phyloP scores from a whole-genome alignment of 805 yeast species.

The Candida wancherniae region DNA sequence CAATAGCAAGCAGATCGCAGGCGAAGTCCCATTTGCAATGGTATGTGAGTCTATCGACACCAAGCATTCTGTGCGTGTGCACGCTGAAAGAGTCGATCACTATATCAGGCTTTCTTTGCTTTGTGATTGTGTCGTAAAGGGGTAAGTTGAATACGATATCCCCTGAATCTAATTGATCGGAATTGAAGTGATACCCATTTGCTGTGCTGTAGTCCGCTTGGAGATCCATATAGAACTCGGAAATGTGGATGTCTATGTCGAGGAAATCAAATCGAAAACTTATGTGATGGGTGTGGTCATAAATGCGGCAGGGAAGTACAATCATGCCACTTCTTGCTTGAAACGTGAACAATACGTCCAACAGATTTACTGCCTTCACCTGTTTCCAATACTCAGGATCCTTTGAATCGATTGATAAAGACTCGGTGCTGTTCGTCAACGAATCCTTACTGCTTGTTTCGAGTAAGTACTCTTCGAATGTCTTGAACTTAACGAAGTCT shows the following conservation, averaged over 20 bases:
- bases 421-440: constrained; percentile 1
- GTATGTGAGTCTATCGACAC: constrained; percentile 78
- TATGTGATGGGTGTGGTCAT: constrained; percentile 57
- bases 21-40: constrained; percentile 87
- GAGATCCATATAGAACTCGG: constrained; percentile 90
- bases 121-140: constrained; percentile 15
- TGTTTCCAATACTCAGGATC: constrained; percentile 30
- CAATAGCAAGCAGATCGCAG: constrained; percentile 52
- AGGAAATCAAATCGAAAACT: constrained; percentile 60
- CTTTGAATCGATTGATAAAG: too few relatives aligned
- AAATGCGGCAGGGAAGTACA: constrained; percentile 68
- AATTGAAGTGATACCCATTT: constrained; percentile 24
- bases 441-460: constrained; percentile 2
- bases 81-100: constrained; percentile 55
- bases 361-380: constrained; percentile 60
- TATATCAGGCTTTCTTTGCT: constrained; percentile 37
- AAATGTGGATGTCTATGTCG: constrained; percentile 78
- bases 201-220: constrained; percentile 67
- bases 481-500: constrained; percentile 72
- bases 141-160: constrained; percentile 23
- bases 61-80: constrained; percentile 91
- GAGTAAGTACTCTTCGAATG: constrained; percentile 72
- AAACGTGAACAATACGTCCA: constrained; percentile 71
- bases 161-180: constrained; percentile 17
- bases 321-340: constrained; percentile 66